Evolutionary conservation across 2,329 filamentous ascomycete genomes (phyloP).

Genomic region (Microascus cirrosus): DNA sequence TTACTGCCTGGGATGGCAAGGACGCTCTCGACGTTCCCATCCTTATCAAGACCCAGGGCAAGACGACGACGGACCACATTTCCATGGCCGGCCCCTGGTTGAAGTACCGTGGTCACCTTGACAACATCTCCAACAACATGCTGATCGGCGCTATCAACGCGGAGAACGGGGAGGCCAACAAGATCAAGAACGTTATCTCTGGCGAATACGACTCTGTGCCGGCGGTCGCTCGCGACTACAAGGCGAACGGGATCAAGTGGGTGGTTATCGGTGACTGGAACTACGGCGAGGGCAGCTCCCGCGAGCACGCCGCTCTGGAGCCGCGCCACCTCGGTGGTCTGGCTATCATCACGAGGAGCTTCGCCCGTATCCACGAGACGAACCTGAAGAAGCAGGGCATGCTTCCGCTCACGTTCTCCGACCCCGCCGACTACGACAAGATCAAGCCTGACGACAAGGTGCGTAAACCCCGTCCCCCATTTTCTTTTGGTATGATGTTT

Average conservation of each 20-base stretch:
- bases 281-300: constrained; percentile 94
- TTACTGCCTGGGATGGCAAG: constrained; percentile 84
- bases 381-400: constrained; percentile 99
- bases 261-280: constrained; percentile 99
- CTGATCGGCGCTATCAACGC: constrained; percentile 94
- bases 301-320: constrained; percentile 97
- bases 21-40: constrained; percentile 77
- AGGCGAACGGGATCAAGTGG: constrained; percentile 92
- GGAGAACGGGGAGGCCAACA: constrained; percentile 95
- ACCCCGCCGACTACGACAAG: constrained; percentile 96
- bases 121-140: constrained; percentile 99
- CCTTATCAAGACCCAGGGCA: constrained; percentile 91
- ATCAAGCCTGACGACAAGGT: constrained; percentile 84
- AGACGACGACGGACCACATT: constrained; percentile 96
- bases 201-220: constrained; percentile 82
- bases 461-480: constrained; percentile 12
- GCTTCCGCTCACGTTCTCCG: constrained; percentile 90
- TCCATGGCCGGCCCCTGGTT: constrained; percentile 96
- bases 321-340: constrained; percentile 93
- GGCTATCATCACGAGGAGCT: constrained; percentile 89
- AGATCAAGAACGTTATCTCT: constrained; percentile 82
- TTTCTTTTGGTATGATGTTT: not conserved
- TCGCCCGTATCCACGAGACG: constrained; percentile 99
- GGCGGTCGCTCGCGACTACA: constrained; percentile 94
- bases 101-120: constrained; percentile 96